Conservation (phyloP, 2,329 filamentous ascomycete species). For the Rosellinia necatrix region DNA sequence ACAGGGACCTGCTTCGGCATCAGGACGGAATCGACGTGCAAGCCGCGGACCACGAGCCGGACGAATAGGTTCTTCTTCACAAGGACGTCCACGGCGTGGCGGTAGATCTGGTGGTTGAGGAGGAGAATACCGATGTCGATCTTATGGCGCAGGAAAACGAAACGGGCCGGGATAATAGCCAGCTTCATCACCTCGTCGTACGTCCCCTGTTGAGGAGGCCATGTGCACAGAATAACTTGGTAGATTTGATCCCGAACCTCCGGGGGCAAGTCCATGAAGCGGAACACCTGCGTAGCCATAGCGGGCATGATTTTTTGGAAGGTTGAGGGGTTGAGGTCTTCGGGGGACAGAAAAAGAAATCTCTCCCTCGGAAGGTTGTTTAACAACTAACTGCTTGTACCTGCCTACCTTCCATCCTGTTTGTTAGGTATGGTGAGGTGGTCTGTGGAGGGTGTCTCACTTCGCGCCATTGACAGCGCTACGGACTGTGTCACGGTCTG, state of each 20-base stretch:
- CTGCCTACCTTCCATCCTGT: too few species aligned
- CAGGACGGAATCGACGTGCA: not conserved
- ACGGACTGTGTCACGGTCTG: too few species aligned
- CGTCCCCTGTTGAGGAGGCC: not conserved
- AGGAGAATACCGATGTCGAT: not conserved
- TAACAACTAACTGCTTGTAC: too few species aligned
- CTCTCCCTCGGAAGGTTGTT: too few species aligned
- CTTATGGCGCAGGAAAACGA: not conserved
- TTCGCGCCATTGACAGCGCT: too few species aligned
- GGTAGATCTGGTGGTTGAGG: not conserved
- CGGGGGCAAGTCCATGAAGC: not conserved
- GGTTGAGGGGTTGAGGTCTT: too few species aligned
- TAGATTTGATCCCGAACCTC: conserved; percentile 4
- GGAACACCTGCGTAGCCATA: not conserved
- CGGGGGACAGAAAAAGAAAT: too few species aligned
- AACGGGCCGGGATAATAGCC: not conserved
- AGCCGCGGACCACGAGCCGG: not conserved
- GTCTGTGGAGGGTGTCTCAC: too few species aligned
- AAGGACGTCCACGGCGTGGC: not conserved
- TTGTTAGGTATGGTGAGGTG: too few species aligned
- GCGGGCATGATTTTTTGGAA: too few species aligned
- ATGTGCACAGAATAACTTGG: not conserved
- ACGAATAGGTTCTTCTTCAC: not conserved
- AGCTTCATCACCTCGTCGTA: not conserved
- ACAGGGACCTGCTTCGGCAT: not conserved